Evolutionary conservation across 73 alveolate species (phyloP), one percentile per base, ranked within the genome.

Genomic region (Paramecium sexaurelia): DNA sequence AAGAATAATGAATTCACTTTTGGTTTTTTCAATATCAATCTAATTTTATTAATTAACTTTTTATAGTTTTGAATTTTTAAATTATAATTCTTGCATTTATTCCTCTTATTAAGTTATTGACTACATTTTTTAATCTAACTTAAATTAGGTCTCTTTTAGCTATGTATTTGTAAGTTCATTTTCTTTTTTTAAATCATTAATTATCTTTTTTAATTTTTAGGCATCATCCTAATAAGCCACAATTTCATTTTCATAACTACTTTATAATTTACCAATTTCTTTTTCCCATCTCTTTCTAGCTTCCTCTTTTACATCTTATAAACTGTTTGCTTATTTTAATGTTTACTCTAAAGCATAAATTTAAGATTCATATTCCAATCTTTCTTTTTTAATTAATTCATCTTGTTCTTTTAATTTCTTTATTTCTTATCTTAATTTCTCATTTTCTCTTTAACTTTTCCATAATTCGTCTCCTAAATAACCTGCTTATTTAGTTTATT

Each of bases 271-370:
- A 43, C 75, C 55, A 2, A 78, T 1, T 45, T 78, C 90, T 45
- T 78, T 43, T 20, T 78, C 90, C 68, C 68, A 41, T 45, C 73
- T 78, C 41, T 78, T 22, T 24, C 73, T 78, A 5, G 90, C 73
- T 10, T 78, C 43, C 19, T 78, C 68, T 33, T 45, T 78, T 37
- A 43, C 73, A 20, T 78, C 90, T 26, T 78, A 22, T 40, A 41
- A 39, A 78, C 33, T 41, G 41, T 19, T 71, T 8, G 75, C 40
- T 45, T 78, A 78, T 78, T 78, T 78, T 9, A 78, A 13, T 20
- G 90, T 78, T 78, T 78, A 78, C 41, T 78, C 90, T 10, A 78
- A 24, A 22, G 90, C 90, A 45, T 40, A 78, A 24, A 78, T 45
- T 22, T 78, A 78, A 41, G 90, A 78, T 40, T 78, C 90, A 41